Evolutionary conservation across 768 basidiomycete species (phyloP).

Genomic region (Fomitopsis pulvina): DNA sequence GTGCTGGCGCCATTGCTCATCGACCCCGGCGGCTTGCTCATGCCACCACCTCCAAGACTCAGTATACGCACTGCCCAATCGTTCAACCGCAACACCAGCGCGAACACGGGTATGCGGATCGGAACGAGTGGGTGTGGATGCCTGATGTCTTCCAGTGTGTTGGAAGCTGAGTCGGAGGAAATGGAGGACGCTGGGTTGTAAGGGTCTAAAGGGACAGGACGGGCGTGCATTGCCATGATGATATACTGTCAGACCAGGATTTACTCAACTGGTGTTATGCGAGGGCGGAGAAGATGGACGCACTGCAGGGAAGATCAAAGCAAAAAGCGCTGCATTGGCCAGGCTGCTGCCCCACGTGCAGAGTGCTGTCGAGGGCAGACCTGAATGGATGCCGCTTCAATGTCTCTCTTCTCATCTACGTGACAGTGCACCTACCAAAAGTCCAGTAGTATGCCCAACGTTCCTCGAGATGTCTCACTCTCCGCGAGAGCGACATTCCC

Average conservation of each 20-base stretch:
- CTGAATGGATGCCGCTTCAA: conserved; percentile 26
- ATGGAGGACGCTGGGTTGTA: conserved; percentile 45
- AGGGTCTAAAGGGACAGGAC: conserved; percentile 69
- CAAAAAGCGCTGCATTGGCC: conserved; percentile 79
- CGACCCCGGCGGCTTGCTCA: conserved; percentile 17
- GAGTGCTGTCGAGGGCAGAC: conserved; percentile 62
- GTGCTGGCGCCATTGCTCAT: conserved; percentile 5
- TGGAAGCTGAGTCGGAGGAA: conserved; percentile 12
- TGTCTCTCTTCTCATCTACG: not conserved
- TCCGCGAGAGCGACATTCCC: conserved; percentile 58
- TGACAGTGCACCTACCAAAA: conserved; percentile 44
- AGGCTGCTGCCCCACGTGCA: conserved; percentile 71
- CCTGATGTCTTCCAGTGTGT: conserved; percentile 35
- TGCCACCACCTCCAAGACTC: conserved; percentile 40
- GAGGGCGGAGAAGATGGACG: conserved; percentile 20
- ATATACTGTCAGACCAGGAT: conserved; percentile 51
- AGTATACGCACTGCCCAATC: conserved; percentile 59
- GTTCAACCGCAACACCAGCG: conserved; percentile 66
- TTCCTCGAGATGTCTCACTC: conserved; percentile 75
- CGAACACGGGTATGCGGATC: conserved; percentile 74
- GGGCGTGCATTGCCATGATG: conserved; percentile 77
- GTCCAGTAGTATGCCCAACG: conserved; percentile 87
- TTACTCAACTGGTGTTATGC: not conserved
- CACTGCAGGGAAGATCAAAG: conserved; percentile 75
- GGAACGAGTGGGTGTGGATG: conserved; percentile 78